Base-by-base conservation (phyloP, 2,329 filamentous ascomycete genomes). In the Fusarium avenaceum region DNA sequence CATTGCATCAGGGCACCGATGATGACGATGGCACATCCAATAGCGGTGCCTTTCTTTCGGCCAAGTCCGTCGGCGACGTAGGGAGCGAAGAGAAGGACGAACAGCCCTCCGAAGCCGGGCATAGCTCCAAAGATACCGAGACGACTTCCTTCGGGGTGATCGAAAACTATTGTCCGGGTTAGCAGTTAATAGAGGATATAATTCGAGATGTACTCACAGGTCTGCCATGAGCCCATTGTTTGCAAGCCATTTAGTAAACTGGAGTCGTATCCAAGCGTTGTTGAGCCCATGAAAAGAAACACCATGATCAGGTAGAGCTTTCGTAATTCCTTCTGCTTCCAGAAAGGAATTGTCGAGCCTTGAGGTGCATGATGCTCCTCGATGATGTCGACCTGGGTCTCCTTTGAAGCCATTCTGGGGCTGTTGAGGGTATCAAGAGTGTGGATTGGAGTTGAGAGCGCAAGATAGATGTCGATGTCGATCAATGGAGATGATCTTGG, bases 51-150 rank as follows among this genome's bases (percentile, higher is more conserved):
- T 7, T 46, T 70, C n/a, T 71, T 73, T 11, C 71, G 43, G 2
- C 71, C 71, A 7, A 73, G 46, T 2, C 69, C 69, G 19, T 73
- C 71, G 20, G 71, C 71, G 15, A 73, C 61, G 15, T 73, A 73
- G 0, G 71, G 71, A 6, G 69, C 71, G 20, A 73, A 72, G 7
- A 73, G 60, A 17, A 73, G 69, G 2, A 72, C 69, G 30, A 73
- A 73, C 2, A 73, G 60, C 22, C 69, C 71, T 8, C 71, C 71
- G 39, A 73, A 71, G 19, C 63, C 63, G 26, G 69, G 69, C 53
- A 73, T 73, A 26, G 71, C 71, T 14, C 67, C 71, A 53, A 72
- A 73, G 19, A 73, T 67, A 14, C 71, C 71, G 30, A 73, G 58
- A 15, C 71, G 71, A 26, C 71, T 73, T 33, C 71, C 71, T 19